A percentile compares a stretch with the other conserved stretches of the same genome.
Evolutionary conservation across 2,329 filamentous ascomycete species (phyloP).

Genomic region (Arthroderma uncinatum): DNA sequence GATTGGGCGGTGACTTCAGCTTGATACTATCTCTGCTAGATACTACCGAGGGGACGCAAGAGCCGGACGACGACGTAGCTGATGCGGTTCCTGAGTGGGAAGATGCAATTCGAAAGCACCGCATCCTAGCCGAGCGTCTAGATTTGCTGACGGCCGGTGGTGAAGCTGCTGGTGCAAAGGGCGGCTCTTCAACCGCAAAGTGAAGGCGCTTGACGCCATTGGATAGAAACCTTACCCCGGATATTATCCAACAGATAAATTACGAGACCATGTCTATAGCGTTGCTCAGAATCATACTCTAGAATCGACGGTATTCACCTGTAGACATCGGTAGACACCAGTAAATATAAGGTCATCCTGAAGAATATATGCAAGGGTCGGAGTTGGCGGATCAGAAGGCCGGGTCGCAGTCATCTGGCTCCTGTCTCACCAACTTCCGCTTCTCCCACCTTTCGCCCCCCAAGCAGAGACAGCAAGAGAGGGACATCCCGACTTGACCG

Average conservation of each 20-base stretch:
- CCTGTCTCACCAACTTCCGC: conserved; percentile 9
- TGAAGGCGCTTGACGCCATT: neutral
- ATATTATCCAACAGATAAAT: neutral
- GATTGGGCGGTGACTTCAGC: conserved; percentile 85
- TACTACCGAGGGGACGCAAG: conserved; percentile 30
- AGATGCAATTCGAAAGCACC: conserved; percentile 77
- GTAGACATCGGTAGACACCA: too few species aligned
- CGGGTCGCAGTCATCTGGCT: neutral
- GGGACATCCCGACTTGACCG: neutral
- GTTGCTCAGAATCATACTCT: too few species aligned
- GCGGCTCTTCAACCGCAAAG: neutral
- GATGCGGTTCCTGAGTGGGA: conserved; percentile 55
- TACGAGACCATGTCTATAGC: neutral
- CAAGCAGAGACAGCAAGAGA: neutral
- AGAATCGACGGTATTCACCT: too few species aligned
- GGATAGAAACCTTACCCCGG: neutral
- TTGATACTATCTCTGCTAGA: conserved; percentile 62
- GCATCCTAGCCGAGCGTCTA: conserved; percentile 63
- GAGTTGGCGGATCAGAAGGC: neutral
- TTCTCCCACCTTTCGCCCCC: neutral
- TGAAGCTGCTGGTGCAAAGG: neutral
- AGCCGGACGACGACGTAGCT: conserved; percentile 31
- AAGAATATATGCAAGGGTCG: too few species aligned
- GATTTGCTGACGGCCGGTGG: conserved; percentile 30
- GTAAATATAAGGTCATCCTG: too few species aligned